Conservation (phyloP, 202 grass and related monocot species). For the Schoenoplectus tabernaemontani region DNA sequence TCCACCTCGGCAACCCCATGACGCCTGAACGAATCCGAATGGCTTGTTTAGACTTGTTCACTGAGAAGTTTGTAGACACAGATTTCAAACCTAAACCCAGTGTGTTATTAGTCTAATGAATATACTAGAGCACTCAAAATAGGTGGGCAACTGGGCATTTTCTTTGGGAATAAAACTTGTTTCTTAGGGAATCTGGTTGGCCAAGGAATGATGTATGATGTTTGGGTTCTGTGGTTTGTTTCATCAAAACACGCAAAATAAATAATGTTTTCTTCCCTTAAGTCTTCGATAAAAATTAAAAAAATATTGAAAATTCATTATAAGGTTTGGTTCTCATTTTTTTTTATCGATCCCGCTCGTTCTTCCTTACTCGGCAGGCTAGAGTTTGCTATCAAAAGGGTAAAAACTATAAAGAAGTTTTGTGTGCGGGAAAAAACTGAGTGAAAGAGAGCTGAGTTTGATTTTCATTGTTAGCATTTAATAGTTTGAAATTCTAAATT, state of each 20-base stretch:
- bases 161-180: background rate
- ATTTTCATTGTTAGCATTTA: too few species aligned
- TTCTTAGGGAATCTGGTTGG: background rate
- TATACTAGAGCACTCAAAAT: background rate
- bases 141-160: background rate
- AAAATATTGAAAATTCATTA: too few species aligned
- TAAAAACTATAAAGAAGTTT: too few species aligned
- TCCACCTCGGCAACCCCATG: conserved; percentile 70
- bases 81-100: conserved; percentile 79
- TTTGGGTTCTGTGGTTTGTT: background rate
- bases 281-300: too few species aligned
- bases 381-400: too few species aligned
- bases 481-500: too few species aligned
- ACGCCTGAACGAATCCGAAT: conserved; percentile 91
- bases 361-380: too few species aligned
- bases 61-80: conserved; percentile 48
- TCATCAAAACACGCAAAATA: background rate
- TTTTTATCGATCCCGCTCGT: too few species aligned
- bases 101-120: conserved; percentile 30
- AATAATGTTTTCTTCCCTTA: background rate
- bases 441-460: too few species aligned
- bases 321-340: too few species aligned
- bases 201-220: background rate
- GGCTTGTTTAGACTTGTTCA: conserved; percentile 74
- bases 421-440: too few species aligned